Conservation (phyloP, 2,329 filamentous ascomycete genomes). For the Arthrobotrys entomopaga region DNA sequence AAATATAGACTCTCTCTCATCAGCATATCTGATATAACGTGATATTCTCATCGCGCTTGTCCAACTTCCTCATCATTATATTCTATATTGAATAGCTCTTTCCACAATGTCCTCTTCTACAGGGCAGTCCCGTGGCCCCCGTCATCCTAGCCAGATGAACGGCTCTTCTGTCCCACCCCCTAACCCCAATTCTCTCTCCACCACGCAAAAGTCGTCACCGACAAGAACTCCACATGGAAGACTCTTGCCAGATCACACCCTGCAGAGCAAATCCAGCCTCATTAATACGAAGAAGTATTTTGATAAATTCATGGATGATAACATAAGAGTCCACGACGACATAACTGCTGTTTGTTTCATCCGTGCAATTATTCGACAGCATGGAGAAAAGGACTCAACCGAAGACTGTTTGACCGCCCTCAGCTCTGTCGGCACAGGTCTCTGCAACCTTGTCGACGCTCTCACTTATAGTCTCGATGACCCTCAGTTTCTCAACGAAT, state of each 20-base stretch:
- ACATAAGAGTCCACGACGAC: slow-evolving; percentile 4
- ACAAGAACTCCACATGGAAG: slow-evolving; percentile 15
- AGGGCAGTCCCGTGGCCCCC: not conserved
- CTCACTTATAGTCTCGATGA: slow-evolving; percentile 20
- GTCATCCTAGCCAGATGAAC: not conserved
- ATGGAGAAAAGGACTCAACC: slow-evolving; percentile 5
- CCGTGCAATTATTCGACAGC: slow-evolving; percentile 26
- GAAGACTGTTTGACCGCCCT: slow-evolving; percentile 20
- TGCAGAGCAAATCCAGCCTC: slow-evolving; percentile 3
- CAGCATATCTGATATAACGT: not conserved
- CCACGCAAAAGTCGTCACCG: too few relatives aligned
- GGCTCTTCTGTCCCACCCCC: not conserved
- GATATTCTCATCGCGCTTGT: not conserved
- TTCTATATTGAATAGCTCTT: too few relatives aligned
- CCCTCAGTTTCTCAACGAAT: slow-evolving; percentile 18
- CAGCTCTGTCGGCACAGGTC: not conserved
- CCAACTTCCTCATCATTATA: too few relatives aligned
- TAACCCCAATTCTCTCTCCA: too few relatives aligned
- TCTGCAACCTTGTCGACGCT: slow-evolving; percentile 24
- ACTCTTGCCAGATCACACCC: slow-evolving; percentile 4
- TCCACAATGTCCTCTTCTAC: slow-evolving; percentile 7
- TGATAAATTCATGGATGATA: slow-evolving; percentile 3
- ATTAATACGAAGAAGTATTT: slow-evolving; percentile 4
- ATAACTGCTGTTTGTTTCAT: slow-evolving; percentile 19
- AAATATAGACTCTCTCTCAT: not conserved